phyloP scores from a whole-genome alignment of 2,329 filamentous ascomycete species.

The Scedosporium aurantiacum region DNA sequence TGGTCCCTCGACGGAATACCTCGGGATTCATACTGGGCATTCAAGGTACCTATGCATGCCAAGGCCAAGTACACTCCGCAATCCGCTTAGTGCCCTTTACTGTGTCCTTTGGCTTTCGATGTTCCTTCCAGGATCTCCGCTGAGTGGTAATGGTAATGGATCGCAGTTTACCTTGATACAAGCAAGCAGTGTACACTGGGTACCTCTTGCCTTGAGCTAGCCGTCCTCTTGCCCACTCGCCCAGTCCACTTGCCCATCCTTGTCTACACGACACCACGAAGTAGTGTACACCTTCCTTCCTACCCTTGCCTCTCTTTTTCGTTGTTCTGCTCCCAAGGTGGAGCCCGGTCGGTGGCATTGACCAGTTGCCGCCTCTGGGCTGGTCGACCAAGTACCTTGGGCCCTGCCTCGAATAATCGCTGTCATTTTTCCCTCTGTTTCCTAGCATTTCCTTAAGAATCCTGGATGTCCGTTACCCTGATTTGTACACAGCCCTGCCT shows the following conservation, averaged over 20 bases:
- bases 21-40: slow-evolving; percentile 2
- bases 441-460: neutral
- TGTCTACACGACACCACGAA: neutral
- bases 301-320: neutral
- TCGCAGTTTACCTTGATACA: neutral
- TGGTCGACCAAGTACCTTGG: slow-evolving; percentile 15
- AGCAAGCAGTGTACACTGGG: neutral
- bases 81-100: neutral
- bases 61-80: neutral
- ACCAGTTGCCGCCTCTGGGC: slow-evolving; percentile 14
- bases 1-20: neutral
- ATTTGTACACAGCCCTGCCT: slow-evolving; percentile 8
- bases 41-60: slow-evolving; percentile 3
- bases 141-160: neutral
- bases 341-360: slow-evolving; percentile 1
- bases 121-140: neutral
- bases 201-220: neutral
- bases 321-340: neutral
- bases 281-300: neutral
- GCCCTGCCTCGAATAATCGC: slow-evolving; percentile 22
- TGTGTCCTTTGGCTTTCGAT: neutral
- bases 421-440: neutral
- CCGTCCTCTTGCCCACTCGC: neutral
- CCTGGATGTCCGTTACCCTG: neutral
- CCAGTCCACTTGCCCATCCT: neutral